These are phyloP conservation scores for Fusarium sp. DNA, from an alignment of 2,329 filamentous ascomycete species.

Conservation along the genomic window DNA sequence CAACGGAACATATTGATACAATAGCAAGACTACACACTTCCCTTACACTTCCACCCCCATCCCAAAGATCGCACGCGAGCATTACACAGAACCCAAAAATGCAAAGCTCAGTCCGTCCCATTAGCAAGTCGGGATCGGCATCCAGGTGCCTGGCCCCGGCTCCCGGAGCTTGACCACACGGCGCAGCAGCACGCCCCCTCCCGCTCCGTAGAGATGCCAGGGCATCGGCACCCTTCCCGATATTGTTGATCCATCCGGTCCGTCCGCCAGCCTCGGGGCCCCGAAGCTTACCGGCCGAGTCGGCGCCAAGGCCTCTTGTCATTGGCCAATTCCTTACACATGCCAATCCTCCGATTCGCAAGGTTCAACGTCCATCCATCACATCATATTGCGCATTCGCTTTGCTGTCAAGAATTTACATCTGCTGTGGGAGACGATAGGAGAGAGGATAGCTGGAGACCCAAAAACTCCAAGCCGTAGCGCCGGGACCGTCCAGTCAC, in stretches of 20 bases:
- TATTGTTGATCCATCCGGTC: constrained; percentile 19
- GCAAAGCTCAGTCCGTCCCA: not conserved
- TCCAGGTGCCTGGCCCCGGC: not conserved
- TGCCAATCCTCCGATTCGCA: constrained; percentile 9
- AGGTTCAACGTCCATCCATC: constrained; percentile 20
- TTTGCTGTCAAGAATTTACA: not conserved
- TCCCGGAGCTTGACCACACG: constrained; percentile 9
- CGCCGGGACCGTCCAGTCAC: constrained; percentile 2
- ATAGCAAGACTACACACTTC: not conserved
- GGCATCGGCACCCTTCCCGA: constrained; percentile 5
- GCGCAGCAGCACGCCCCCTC: constrained; percentile 3
- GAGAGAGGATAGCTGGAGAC: constrained; percentile 11
- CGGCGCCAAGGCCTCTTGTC: constrained; percentile 27
- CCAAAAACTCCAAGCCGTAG: constrained; percentile 9
- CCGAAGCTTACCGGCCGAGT: constrained; percentile 22
- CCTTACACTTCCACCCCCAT: not conserved
- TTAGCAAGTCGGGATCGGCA: constrained; percentile 7
- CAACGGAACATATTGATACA: not conserved
- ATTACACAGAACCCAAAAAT: not conserved
- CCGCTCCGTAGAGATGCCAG: constrained; percentile 4
- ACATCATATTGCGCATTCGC: not conserved
- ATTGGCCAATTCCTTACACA: constrained; percentile 32
- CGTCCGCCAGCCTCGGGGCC: constrained; percentile 1
- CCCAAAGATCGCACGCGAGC: not conserved
- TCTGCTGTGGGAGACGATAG: constrained; percentile 7